Conservation (phyloP, 768 basidiomycete genomes). For the Leccinum arenicola region DNA sequence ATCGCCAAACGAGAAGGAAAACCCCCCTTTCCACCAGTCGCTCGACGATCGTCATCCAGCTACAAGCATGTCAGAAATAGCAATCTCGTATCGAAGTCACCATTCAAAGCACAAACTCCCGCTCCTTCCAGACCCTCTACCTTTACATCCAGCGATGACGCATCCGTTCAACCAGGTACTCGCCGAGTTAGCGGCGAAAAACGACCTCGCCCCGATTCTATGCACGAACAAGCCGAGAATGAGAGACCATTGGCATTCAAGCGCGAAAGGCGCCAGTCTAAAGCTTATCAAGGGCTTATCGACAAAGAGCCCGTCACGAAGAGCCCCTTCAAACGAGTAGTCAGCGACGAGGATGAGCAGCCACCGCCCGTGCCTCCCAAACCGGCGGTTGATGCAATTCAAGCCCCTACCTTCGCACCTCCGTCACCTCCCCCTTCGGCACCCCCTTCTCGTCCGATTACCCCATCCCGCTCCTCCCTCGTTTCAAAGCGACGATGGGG, state of each 20-base stretch:
- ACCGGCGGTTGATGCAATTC: background rate
- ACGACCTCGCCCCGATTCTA: constrained; percentile 66
- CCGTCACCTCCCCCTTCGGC: constrained; percentile 38
- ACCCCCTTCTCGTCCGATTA: constrained; percentile 35
- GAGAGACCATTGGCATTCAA: constrained; percentile 70
- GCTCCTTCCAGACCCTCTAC: constrained; percentile 37
- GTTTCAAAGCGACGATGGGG: constrained; percentile 75
- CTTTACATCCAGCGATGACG: constrained; percentile 9
- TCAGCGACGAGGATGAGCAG: constrained; percentile 27
- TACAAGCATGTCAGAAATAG: constrained; percentile 76
- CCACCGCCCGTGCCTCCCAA: constrained; percentile 31
- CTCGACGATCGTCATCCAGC: constrained; percentile 72
- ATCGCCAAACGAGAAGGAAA: constrained; percentile 67
- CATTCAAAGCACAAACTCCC: constrained; percentile 70
- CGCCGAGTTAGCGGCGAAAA: constrained; percentile 75
- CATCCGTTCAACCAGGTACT: constrained; percentile 14
- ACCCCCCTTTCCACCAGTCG: constrained; percentile 48
- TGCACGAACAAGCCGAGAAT: constrained; percentile 70
- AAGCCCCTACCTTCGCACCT: constrained; percentile 10
- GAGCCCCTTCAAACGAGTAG: constrained; percentile 65
- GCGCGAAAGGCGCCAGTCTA: constrained; percentile 72
- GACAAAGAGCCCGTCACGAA: constrained; percentile 78
- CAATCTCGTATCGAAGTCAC: constrained; percentile 82
- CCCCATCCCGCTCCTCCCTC: constrained; percentile 56
- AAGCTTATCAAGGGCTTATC: constrained; percentile 67